These are phyloP conservation scores for Alternaria dauci DNA, from an alignment of 2,329 filamentous ascomycete genomes.

Conservation along the genomic window DNA sequence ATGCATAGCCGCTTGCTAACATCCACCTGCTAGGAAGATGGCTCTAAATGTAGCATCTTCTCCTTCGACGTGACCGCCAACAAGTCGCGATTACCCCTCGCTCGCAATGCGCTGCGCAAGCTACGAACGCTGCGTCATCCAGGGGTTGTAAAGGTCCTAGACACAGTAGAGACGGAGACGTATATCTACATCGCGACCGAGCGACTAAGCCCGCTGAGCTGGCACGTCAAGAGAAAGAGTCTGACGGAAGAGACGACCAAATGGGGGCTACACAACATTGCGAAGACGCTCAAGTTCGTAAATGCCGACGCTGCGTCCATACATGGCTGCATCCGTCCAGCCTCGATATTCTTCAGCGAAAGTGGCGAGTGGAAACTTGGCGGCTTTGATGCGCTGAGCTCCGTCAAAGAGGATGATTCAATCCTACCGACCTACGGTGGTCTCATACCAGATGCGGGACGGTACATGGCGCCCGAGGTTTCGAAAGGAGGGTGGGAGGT, in stretches of 20 bases:
- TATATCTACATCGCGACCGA: constrained; percentile 98
- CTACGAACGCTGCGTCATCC: constrained; percentile 91
- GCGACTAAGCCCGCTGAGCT: constrained; percentile 82
- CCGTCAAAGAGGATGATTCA: constrained; percentile 93
- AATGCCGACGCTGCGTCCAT: constrained; percentile 93
- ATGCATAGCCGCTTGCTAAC: constrained; percentile 31
- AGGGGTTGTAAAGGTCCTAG: constrained; percentile 90
- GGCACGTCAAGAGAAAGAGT: constrained; percentile 89
- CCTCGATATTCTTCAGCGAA: constrained; percentile 90
- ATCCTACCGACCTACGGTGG: constrained; percentile 92
- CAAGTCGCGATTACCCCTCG: constrained; percentile 81
- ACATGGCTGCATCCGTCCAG: constrained; percentile 84
- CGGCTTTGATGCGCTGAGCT: constrained; percentile 92
- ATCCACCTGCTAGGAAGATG: constrained; percentile 74
- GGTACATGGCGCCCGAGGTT: constrained; percentile 88
- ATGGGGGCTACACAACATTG: constrained; percentile 90
- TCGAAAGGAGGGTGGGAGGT: constrained; percentile 88
- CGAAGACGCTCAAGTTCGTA: constrained; percentile 95
- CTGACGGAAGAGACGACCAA: constrained; percentile 91
- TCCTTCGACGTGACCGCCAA: constrained; percentile 89
- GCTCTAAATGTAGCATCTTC: constrained; percentile 94
- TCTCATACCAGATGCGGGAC: constrained; percentile 81
- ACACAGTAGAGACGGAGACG: constrained; percentile 94
- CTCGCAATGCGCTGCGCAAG: constrained; percentile 93
- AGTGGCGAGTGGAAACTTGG: constrained; percentile 98